Base-by-base conservation (phyloP, 768 basidiomycete genomes). In the Kwoniella sp. region DNA sequence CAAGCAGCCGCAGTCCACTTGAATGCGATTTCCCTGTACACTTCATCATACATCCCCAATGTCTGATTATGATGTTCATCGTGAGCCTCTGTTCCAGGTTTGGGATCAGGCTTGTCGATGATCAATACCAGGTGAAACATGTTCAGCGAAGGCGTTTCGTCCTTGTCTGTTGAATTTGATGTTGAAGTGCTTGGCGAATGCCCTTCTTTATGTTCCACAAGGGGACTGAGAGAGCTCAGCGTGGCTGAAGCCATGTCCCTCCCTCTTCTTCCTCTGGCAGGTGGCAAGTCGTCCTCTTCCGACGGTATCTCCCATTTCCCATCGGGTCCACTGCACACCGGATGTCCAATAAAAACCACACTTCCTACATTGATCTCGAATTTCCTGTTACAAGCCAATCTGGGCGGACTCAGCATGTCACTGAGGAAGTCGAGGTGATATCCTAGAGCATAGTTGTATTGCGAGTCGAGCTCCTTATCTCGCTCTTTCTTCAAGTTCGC, bases 331-430 rank as follows among this genome's bases (percentile, higher is more conserved):
- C 85, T 86, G 74, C 89, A 90, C 1, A 97, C 92, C 1, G 95
- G 96, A 78, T 98, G 94, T 0, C 96, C 96, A 48, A 97, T 84
- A 78, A 97, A 98, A 5, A 87, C 90, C 25, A 98, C 83, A 71
- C 93, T 88, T 76, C 98, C 93, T 25, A 96, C 88, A 44, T 91
- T 81, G 29, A 99, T 85, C 77, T 95, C 92, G 75, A 96, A 97
- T 73, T 91, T 91, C 78, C 92, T 90, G 79, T 99, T 92, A 72
- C 92, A 96, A 79, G 93, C 86, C 15, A 87, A 84, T 29, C 83
- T 81, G 49, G 87, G 77, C 0, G 95, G 93, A 63, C 89, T 90
- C 2, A 98, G 83, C 68, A 95, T 82, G 48, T 85, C 85, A 25
- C 91, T 90, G 29, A 98, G 83, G 73, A 92, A 90, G 63, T 90